Evolutionary conservation across 768 basidiomycete species (phyloP).

Genomic region (Tricholoma matsutake): DNA sequence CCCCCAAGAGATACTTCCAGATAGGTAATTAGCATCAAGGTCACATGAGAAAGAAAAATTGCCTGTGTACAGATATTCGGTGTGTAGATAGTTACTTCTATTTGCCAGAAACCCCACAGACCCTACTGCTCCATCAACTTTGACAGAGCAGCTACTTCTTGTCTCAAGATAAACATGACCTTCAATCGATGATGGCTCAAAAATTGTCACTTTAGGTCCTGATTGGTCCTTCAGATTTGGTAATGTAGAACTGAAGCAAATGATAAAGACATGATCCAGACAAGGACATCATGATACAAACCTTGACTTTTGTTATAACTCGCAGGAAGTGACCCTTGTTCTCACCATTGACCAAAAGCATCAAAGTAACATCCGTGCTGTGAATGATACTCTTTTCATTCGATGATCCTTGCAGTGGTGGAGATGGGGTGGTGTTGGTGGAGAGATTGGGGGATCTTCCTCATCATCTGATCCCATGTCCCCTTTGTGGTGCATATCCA

Average conservation of each 20-base stretch:
- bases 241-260: background rate
- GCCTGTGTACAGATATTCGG: background rate
- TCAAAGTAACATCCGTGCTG: background rate
- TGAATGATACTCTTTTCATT: background rate
- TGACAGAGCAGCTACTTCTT: background rate
- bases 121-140: background rate
- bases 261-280: background rate
- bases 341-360: background rate
- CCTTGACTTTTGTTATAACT: background rate
- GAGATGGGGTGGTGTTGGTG: background rate
- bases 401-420: background rate
- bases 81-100: background rate
- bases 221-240: background rate
- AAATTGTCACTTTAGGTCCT: background rate
- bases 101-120: background rate
- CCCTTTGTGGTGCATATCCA: no score
- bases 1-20: background rate
- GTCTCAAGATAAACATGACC: background rate
- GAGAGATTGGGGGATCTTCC: background rate
- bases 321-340: background rate
- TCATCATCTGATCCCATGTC: no score
- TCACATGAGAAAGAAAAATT: background rate
- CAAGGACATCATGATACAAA: background rate
- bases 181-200: background rate
- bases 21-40: background rate